Evolutionary conservation across 352 stramenopile genomes (phyloP), one percentile per base, ranked within the genome.

Genomic region (Globisporangium alternatum): DNA sequence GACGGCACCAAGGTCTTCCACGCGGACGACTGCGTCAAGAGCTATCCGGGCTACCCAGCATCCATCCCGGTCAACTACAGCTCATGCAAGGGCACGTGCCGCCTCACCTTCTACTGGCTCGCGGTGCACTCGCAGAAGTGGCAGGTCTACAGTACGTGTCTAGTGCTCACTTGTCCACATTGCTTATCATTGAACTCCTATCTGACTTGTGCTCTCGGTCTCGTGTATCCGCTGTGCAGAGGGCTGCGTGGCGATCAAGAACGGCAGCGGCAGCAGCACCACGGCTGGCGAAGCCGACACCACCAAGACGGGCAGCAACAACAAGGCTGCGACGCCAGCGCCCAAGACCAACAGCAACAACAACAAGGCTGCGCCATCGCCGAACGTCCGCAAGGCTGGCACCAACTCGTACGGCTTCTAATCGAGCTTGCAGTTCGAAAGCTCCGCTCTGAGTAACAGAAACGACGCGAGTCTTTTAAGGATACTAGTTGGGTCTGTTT

Each of bases 31-130:
- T 90, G 81, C 22, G 65, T 62, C 13, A 69, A 58, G 41, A n/a
- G n/a, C n/a, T 90, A 75, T 60, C 66, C 66, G 15, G 30, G 22
- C 7, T 86, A 72, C 65, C 77, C 78, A 0, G 81, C 77, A 19
- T 65, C 68, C 19, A 78, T 90, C n/a, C 76, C 69, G 0, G 69
- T 83, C 28, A 71, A 81, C 65, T 89, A 72, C 72, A 75, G 62
- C 2, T 37, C 64, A 31, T 90, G 78, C 70, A 74, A 73, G 47
- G 75, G 78, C 19, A 75, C 68, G 28, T 89, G 80, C 33, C 57
- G 65, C 8, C 65, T 89, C 30, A 64, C 62, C 15, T 87, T 89
- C 68, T 83, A 84, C 73, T 86, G 77, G 57, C 30, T 63, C 10
- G 44, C 57, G 47, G 9, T 65, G 48, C 59, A 65, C 25, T 53